Evolutionary conservation across 306 rosid genomes (phyloP), one percentile per base, ranked within the genome.

Genomic region (Echinosophora koreensis): DNA sequence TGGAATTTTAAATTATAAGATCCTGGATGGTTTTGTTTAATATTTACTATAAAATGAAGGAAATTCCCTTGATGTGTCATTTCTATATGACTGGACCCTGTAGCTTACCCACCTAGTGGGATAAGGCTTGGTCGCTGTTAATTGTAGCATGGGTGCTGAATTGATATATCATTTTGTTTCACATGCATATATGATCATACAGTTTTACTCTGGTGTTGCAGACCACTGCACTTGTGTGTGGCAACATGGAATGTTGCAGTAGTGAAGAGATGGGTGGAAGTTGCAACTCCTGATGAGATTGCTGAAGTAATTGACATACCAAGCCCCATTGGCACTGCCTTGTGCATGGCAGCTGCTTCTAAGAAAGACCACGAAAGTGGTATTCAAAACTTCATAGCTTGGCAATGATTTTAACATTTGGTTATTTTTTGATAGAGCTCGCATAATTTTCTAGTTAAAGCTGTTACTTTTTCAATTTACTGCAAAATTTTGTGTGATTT

Each of bases 261-360:
- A 80, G 97, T 92, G 55, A 92, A 88, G 90, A 92, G 89, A 87
- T 95, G 99, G 99, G 95, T 82, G 64, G 96, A 95, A 82, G 87
- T 92, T 83, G 94, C 99, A 73, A 87, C 90, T 62, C 28, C 81
- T n/a, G 88, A 92, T 80, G 99, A 90, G 81, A 91, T 95, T 81
- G 89, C 87, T 14, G 92, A 88, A 80, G 91, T 97, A 69, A 89
- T 95, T 89, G 97, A 95, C 79, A 87, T 91, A 64, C 86, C 84
- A 65, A 84, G 91, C 74, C 88, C 97, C 66, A 79, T 89, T 80
- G 99, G 99, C 82, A 92, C 97, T 72, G 96, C 99, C 11, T 83
- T 95, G 81, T 95, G 99, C 83, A 90, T 95, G 97, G 99, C 99
- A 14, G 97, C 99, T 83, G 93, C 94, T 71, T 83, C 96, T 54